Conservation (phyloP, 129 eudicot genomes). For the Artemisia tridentata region DNA sequence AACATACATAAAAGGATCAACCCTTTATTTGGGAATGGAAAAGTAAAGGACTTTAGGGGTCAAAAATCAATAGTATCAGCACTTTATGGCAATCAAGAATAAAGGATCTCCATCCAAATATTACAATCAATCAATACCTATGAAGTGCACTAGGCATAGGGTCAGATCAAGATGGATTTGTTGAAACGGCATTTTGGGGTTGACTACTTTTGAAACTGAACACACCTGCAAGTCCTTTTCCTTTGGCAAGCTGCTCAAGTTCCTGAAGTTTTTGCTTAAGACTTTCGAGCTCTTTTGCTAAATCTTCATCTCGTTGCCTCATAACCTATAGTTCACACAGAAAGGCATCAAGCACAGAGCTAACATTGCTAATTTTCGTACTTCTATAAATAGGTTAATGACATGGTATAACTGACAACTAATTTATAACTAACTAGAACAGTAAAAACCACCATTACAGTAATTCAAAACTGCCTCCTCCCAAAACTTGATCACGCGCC, state of each 20-base stretch:
- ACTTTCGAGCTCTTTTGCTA: constrained; percentile 64
- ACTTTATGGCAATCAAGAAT: constrained; percentile 16
- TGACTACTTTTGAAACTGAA: constrained; percentile 45
- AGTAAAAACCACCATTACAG: no score
- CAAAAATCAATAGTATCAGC: constrained; percentile 18
- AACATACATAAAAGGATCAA: constrained; percentile 15
- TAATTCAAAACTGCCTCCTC: no score
- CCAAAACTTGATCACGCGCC: no score
- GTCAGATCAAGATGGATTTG: constrained; percentile 44
- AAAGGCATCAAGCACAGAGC: background rate
- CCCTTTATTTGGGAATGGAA: constrained; percentile 26
- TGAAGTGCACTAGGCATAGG: constrained; percentile 8
- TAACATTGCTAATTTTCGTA: no score
- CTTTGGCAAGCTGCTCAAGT: constrained; percentile 63
- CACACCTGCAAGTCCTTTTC: constrained; percentile 70
- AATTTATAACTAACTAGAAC: no score
- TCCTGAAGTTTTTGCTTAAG: constrained; percentile 58
- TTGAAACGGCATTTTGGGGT: constrained; percentile 39
- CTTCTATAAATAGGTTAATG: no score
- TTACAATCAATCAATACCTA: constrained; percentile 18
- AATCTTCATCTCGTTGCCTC: constrained; percentile 67
- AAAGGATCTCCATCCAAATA: constrained; percentile 11
- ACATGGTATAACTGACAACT: no score
- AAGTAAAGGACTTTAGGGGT: constrained; percentile 6
- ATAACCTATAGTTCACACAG: constrained; percentile 39